Conservation (phyloP, 1,284 basidiomycete genomes). For the Paramarasmius palmivorus region DNA sequence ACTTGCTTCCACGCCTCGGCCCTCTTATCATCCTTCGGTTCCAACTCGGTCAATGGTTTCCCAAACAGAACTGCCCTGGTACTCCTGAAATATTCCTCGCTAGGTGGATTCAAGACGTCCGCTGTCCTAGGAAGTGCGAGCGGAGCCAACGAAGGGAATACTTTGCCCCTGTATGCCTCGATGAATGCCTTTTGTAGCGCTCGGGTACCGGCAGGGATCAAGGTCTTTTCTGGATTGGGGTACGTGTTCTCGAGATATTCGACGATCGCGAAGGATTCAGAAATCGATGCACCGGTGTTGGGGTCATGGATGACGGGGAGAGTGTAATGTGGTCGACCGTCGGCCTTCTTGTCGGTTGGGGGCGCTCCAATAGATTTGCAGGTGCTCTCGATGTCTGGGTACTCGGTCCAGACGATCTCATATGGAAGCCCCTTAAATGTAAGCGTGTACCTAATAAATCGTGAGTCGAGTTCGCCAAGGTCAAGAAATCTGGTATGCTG, state of each 20-base stretch:
- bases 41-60: slow-evolving; percentile 30
- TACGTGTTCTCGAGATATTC: slow-evolving; percentile 33
- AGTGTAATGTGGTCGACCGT: slow-evolving; percentile 7
- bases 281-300: not conserved
- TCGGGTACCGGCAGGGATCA: slow-evolving; percentile 22
- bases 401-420: slow-evolving; percentile 30
- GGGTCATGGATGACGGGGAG: not conserved
- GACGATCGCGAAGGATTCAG: slow-evolving; percentile 12
- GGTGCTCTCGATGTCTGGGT: slow-evolving; percentile 28
- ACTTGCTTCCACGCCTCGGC: slow-evolving; percentile 24
- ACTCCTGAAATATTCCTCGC: slow-evolving; percentile 28
- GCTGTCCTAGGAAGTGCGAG: not conserved
- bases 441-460: slow-evolving; percentile 21
- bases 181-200: not conserved
- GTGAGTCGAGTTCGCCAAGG: not conserved
- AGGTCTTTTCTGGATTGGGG: slow-evolving; percentile 27
- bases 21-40: slow-evolving; percentile 24
- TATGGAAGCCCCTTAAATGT: slow-evolving; percentile 30
- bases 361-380: slow-evolving; percentile 28
- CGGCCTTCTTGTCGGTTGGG: slow-evolving; percentile 8
- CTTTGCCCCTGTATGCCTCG: not conserved
- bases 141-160: not conserved
- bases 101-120: slow-evolving; percentile 26
- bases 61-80: slow-evolving; percentile 27
- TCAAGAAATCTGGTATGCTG: not conserved